phyloP scores from a whole-genome alignment of 768 basidiomycete species.

The Xerocomellus amylosporus region DNA sequence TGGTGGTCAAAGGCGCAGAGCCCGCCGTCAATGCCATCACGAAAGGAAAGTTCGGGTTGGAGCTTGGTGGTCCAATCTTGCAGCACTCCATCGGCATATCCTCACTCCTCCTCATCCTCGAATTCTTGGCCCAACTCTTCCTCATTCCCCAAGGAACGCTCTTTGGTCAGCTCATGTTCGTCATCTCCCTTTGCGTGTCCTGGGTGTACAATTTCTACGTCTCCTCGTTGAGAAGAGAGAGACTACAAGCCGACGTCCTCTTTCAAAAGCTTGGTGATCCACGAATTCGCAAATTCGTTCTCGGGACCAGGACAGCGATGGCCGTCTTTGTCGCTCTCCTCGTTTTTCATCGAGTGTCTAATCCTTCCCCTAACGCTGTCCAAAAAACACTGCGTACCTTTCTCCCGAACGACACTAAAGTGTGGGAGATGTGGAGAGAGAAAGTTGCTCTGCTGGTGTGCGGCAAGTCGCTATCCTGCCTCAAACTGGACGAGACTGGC shows the following conservation, averaged over 20 bases:
- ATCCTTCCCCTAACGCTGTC: slow-evolving; percentile 1
- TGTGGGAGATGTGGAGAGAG: slow-evolving; percentile 22
- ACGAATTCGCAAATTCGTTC: slow-evolving; percentile 1
- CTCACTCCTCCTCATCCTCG: slow-evolving; percentile 27
- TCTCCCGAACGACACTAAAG: slow-evolving; percentile 21
- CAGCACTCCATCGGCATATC: slow-evolving; percentile 21
- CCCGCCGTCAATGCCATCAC: slow-evolving; percentile 28
- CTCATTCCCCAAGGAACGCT: slow-evolving; percentile 32
- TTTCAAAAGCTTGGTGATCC: slow-evolving; percentile 16
- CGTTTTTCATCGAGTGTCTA: slow-evolving; percentile 3
- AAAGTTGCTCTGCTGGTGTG: slow-evolving; percentile 15
- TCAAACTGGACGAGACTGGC: background rate
- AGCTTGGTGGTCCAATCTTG: background rate
- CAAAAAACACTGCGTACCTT: slow-evolving; percentile 11
- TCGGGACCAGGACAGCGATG: slow-evolving; percentile 19
- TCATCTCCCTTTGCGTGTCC: slow-evolving; percentile 30
- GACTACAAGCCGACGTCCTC: slow-evolving; percentile 21
- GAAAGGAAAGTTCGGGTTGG: slow-evolving; percentile 24
- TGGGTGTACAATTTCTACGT: slow-evolving; percentile 34
- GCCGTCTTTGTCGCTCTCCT: slow-evolving; percentile 15
- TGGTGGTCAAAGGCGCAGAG: slow-evolving; percentile 32
- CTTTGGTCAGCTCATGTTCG: slow-evolving; percentile 37
- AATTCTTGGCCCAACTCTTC: slow-evolving; percentile 33
- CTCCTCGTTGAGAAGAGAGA: slow-evolving; percentile 31
- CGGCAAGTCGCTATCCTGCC: background rate